phyloP scores from a whole-genome alignment of 1,284 basidiomycete genomes.

The Naganishia sp. region DNA sequence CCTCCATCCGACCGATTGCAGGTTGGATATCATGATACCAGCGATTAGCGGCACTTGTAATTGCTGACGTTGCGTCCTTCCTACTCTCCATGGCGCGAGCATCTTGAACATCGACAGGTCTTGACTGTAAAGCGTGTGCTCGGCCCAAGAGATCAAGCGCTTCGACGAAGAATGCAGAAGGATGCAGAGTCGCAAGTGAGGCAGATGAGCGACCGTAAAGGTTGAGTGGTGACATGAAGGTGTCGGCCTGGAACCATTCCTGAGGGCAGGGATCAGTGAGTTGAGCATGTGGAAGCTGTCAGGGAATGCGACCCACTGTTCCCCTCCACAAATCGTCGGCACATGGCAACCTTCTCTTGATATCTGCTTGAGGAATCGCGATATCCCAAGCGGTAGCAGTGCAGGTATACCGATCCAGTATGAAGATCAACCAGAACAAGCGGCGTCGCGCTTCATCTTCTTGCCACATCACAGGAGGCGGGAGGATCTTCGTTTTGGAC shows the following conservation, averaged over 20 bases:
- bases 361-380: slow-evolving; percentile 50
- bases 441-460: slow-evolving; percentile 52
- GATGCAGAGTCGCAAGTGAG: slow-evolving; percentile 39
- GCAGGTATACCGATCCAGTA: slow-evolving; percentile 52
- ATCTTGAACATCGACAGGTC: slow-evolving; percentile 47
- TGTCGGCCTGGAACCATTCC: slow-evolving; percentile 48
- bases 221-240: slow-evolving; percentile 46
- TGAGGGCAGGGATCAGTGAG: slow-evolving; percentile 22
- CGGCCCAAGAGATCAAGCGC: slow-evolving; percentile 51
- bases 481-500: slow-evolving; percentile 49
- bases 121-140: slow-evolving; percentile 48
- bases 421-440: slow-evolving; percentile 53
- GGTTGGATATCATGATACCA: slow-evolving; percentile 43
- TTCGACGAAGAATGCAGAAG: slow-evolving; percentile 51
- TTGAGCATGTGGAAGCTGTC: background rate
- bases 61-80: slow-evolving; percentile 45
- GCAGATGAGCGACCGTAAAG: slow-evolving; percentile 34
- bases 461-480: slow-evolving; percentile 46
- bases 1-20: slow-evolving; percentile 29
- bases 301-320: slow-evolving; percentile 38
- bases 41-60: slow-evolving; percentile 43
- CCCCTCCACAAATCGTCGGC: slow-evolving; percentile 47
- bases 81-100: slow-evolving; percentile 44
- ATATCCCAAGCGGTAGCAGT: slow-evolving; percentile 53
- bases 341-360: slow-evolving; percentile 49